Conservation (phyloP, 305 asterid species). For the Solanum chacoense region DNA sequence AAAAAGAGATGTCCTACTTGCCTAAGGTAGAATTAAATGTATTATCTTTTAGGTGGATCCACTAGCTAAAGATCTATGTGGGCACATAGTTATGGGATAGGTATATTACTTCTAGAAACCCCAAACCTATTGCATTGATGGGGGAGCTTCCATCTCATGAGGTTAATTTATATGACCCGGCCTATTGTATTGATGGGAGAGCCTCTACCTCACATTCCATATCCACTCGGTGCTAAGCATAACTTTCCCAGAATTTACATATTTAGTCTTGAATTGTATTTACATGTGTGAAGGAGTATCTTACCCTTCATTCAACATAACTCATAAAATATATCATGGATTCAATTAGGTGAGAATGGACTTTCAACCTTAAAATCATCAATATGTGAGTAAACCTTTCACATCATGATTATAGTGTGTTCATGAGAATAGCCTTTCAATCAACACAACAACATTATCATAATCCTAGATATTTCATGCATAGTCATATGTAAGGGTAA, state of each 20-base stretch:
- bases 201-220: neutral
- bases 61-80: neutral
- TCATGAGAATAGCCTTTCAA: neutral
- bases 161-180: neutral
- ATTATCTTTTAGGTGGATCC: neutral
- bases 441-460: neutral
- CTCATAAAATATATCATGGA: neutral
- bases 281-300: neutral
- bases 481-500: neutral
- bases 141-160: neutral
- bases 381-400: neutral
- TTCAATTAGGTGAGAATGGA: neutral
- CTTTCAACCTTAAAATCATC: neutral
- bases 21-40: neutral
- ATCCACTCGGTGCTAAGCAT: neutral
- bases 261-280: too few relatives aligned
- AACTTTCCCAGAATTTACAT: neutral
- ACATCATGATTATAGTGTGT: neutral
- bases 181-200: neutral
- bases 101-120: neutral
- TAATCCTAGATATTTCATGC: neutral
- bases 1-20: neutral
- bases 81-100: neutral
- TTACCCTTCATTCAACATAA: neutral
- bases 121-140: neutral